Base-by-base conservation (phyloP, 2,329 filamentous ascomycete genomes). In the Colletotrichum tropicicola region DNA sequence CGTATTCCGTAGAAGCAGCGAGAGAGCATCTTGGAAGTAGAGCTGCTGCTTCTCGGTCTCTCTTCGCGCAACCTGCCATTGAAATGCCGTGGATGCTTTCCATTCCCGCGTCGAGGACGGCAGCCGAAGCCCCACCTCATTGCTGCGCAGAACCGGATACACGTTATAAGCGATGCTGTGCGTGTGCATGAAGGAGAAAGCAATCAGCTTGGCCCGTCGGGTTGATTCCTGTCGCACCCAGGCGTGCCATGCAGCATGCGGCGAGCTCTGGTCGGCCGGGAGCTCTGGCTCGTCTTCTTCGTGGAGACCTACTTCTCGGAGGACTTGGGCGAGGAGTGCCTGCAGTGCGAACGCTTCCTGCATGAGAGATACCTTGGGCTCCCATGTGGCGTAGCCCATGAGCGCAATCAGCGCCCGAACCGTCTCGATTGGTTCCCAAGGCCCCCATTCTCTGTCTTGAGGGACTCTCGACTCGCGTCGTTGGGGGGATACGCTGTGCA, bases 321-420 rank as follows among this genome's bases (percentile, higher is more conserved):
- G 68, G 13, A 77, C 68, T 10, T 78, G 75, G 0, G 74, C 73
- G 1, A 79, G 68, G 3, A 78, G 69, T 1, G 70, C 71, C 9
- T 79, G 77, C 0, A 79, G 35, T 0, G 67, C 66, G 17, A 79
- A 78, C 0, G 77, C 76, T 35, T 79, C 77, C 13, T 76, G 73
- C 1, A 79, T 62, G 9, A 78, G 69, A 0, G 68, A 51, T 10
- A 70, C 69, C 37, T 76, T 74, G 1, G 72, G 71, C 10, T 79
- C 77, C 77, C 77, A 79, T 0, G 77, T 78, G 0, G 77, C 77
- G 28, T 73, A 78, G 1, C 73, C 77, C 77, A 79, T 79, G 6
- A 79, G 71, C 1, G 73, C 71, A 6, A 79, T 73, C 6, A 79
- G 65, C 1, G 76, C 72, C 0, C 75, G 70, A 1, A 78, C 72